Conservation (phyloP, 2,329 filamentous ascomycete genomes). For the Xylariaceae sp. region DNA sequence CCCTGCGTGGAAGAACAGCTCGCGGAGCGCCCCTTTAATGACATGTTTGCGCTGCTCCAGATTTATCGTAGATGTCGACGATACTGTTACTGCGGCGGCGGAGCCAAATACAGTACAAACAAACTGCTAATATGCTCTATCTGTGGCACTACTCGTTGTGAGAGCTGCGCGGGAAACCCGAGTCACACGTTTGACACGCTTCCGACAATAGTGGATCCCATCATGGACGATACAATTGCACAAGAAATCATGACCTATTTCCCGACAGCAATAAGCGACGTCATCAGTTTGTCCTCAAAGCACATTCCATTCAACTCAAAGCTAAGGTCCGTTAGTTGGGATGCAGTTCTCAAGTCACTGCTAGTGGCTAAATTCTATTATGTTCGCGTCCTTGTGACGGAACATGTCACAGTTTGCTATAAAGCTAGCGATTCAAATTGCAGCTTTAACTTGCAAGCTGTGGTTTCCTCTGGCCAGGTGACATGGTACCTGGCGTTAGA, state of each 20-base stretch:
- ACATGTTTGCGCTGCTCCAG: too few relatives aligned
- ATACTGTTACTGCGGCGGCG: conserved; percentile 46
- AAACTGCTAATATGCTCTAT: conserved; percentile 38
- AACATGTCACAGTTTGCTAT: conserved; percentile 36
- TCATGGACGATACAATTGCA: conserved; percentile 26
- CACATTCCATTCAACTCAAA: conserved; percentile 4
- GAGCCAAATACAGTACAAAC: conserved; percentile 39
- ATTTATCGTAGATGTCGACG: conserved; percentile 32
- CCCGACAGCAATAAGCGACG: conserved; percentile 26
- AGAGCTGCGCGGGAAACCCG: conserved; percentile 48
- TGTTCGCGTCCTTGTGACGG: conserved; percentile 32
- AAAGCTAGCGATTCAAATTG: conserved; percentile 16
- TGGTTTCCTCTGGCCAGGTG: conserved; percentile 28
- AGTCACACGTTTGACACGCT: conserved; percentile 35
- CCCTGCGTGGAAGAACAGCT: too few relatives aligned
- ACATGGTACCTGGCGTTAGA: conserved; percentile 36
- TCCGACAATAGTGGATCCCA: conserved; percentile 26
- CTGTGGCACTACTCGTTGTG: conserved; percentile 47
- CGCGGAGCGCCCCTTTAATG: too few relatives aligned
- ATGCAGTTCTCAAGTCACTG: conserved; percentile 18
- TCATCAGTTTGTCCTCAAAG: conserved; percentile 4
- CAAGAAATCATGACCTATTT: conserved; percentile 31
- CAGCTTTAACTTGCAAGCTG: conserved; percentile 31
- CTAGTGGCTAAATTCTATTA: conserved; percentile 33
- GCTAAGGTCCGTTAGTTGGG: conserved; percentile 1